A percentile compares a stretch with the other conserved stretches of the same genome.
These are phyloP conservation scores for Fusarium lyarnte DNA, from an alignment of 2,329 filamentous ascomycete genomes.

Conservation along the genomic window DNA sequence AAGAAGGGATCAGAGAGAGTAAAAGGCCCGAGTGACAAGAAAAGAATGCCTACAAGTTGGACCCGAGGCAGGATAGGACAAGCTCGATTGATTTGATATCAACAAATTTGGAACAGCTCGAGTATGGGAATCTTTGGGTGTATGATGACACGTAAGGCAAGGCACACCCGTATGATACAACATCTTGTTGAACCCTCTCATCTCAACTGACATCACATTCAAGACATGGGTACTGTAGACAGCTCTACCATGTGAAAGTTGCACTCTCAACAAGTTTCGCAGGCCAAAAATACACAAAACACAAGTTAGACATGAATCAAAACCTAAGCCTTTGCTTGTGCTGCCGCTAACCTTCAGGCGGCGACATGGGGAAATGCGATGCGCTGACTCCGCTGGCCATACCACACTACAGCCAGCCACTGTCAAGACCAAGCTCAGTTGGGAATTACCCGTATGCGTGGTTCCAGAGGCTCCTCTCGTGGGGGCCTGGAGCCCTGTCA, in stretches of 20 bases:
- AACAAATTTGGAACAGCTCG: constrained; percentile 22
- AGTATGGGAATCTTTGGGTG: constrained; percentile 3
- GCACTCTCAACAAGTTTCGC: constrained; percentile 30
- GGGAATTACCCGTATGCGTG: constrained; percentile 40
- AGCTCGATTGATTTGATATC: constrained; percentile 17
- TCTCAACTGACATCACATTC: constrained; percentile 1
- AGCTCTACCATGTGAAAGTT: constrained; percentile 11
- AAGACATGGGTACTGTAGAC: not conserved
- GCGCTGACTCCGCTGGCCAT: constrained; percentile 21
- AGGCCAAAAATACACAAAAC: constrained; percentile 17
- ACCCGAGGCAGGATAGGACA: constrained; percentile 15
- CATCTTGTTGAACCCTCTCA: constrained; percentile 6
- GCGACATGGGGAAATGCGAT: constrained; percentile 30
- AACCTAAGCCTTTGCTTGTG: not conserved
- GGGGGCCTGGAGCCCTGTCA: constrained; percentile 42
- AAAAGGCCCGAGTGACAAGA: constrained; percentile 26
- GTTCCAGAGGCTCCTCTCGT: constrained; percentile 29
- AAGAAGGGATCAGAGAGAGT: not conserved
- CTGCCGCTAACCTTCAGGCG: constrained; percentile 8
- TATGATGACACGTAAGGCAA: not conserved
- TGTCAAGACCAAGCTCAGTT: constrained; percentile 35
- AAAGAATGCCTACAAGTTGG: constrained; percentile 3
- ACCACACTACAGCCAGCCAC: constrained; percentile 1
- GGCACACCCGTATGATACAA: not conserved
- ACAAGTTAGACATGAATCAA: not conserved